Evolutionary conservation across 805 yeast genomes (phyloP).

Genomic region (Torulaspora delbrueckii): DNA sequence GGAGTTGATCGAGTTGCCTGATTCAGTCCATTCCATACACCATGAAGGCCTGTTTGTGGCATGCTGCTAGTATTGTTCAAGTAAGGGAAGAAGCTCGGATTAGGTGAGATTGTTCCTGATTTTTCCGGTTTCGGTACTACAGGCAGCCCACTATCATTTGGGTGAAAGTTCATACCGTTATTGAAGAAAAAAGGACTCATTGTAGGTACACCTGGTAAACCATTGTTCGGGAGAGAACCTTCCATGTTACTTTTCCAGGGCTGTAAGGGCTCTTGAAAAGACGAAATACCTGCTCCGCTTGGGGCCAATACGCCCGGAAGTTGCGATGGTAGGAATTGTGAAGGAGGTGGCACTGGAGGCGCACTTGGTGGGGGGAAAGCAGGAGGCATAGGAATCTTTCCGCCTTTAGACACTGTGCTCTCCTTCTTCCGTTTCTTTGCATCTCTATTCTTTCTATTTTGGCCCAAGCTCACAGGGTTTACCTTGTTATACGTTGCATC

Average conservation of each 20-base stretch:
- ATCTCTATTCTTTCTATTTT: constrained; percentile 4
- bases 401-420: neutral
- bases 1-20: neutral
- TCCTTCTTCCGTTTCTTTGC: neutral
- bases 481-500: constrained; percentile 25
- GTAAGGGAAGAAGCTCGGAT: neutral
- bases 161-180: neutral
- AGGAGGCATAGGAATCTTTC: constrained; percentile 13
- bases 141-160: neutral
- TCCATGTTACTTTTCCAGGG: neutral
- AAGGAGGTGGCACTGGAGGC: constrained; percentile 13
- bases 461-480: constrained; percentile 24
- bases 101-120: neutral
- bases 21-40: neutral
- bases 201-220: neutral
- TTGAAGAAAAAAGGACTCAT: neutral
- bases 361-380: constrained; percentile 14
- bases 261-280: neutral
- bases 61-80: neutral
- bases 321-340: neutral
- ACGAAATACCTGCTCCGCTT: neutral
- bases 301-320: neutral
- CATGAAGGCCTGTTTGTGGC: neutral
- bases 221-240: neutral
- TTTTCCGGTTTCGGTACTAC: constrained; percentile 6